phyloP scores from a whole-genome alignment of 768 basidiomycete species.

The Nidularia pulvinata region DNA sequence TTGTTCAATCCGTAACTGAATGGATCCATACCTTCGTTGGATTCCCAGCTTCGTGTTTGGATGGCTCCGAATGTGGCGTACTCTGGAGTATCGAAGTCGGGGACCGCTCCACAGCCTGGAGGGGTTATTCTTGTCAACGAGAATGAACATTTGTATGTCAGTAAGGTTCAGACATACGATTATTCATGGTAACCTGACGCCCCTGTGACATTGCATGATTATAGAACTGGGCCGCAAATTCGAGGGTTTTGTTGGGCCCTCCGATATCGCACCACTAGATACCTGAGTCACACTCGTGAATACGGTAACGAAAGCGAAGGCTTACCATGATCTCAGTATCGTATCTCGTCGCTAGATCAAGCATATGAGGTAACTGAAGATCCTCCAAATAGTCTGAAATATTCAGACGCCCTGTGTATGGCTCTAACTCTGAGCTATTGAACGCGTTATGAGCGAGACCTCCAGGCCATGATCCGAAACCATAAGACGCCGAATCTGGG shows the following conservation, averaged over 20 bases:
- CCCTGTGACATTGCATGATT: constrained; percentile 35
- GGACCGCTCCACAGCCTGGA: constrained; percentile 45
- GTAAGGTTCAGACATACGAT: constrained; percentile 16
- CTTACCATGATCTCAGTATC: constrained; percentile 56
- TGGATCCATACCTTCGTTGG: constrained; percentile 58
- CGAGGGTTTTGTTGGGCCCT: constrained; percentile 41
- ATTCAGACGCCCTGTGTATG: constrained; percentile 50
- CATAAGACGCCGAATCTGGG: constrained; percentile 50
- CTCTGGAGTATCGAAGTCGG: constrained; percentile 59
- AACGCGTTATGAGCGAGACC: constrained; percentile 52
- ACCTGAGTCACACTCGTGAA: too few relatives aligned
- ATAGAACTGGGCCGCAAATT: constrained; percentile 45
- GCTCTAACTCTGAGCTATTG: constrained; percentile 43
- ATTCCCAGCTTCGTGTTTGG: constrained; percentile 53
- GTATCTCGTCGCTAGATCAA: constrained; percentile 42
- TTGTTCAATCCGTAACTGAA: constrained; percentile 47
- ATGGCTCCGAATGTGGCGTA: constrained; percentile 46
- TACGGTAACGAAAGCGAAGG: too few relatives aligned
- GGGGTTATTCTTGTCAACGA: background rate
- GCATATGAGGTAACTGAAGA: constrained; percentile 50
- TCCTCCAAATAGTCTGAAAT: constrained; percentile 53
- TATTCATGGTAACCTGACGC: constrained; percentile 43
- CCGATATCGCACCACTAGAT: constrained; percentile 68
- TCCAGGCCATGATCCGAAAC: constrained; percentile 52
- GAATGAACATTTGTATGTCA: background rate